Evolutionary conservation across 2,329 filamentous ascomycete species (phyloP).

Genomic region (Botryosphaeria agaves): DNA sequence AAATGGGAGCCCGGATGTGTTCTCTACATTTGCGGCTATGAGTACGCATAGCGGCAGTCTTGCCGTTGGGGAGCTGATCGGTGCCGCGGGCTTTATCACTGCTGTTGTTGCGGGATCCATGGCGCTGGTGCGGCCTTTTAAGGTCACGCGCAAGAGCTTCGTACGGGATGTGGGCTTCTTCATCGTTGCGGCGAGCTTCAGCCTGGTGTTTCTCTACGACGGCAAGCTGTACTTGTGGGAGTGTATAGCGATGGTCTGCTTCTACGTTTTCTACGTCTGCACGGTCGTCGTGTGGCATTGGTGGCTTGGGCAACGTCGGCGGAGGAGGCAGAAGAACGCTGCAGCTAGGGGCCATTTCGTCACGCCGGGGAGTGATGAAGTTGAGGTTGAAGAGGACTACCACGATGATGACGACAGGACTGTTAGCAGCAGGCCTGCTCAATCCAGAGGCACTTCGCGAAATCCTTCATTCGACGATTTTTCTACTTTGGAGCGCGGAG

Average conservation of each 20-base stretch:
- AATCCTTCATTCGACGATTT: slow-evolving; percentile 45
- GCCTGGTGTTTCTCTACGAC: slow-evolving; percentile 73
- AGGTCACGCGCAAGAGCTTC: slow-evolving; percentile 77
- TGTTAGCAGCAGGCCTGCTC: slow-evolving; percentile 17
- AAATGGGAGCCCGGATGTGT: slow-evolving; percentile 95
- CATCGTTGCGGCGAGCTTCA: slow-evolving; percentile 69
- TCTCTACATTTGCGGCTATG: slow-evolving; percentile 98
- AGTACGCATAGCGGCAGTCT: slow-evolving; percentile 91
- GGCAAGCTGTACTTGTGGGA: slow-evolving; percentile 78
- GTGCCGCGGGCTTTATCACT: slow-evolving; percentile 89
- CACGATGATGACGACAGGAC: slow-evolving; percentile 36
- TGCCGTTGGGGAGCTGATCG: slow-evolving; percentile 87
- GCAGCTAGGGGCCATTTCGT: slow-evolving; percentile 61
- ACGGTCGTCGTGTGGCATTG: slow-evolving; percentile 90
- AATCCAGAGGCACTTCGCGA: slow-evolving; percentile 25
- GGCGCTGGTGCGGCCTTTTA: slow-evolving; percentile 91
- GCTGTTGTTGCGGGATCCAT: slow-evolving; percentile 93
- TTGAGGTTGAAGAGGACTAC: slow-evolving; percentile 35
- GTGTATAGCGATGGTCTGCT: slow-evolving; percentile 74
- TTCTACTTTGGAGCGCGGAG: slow-evolving; percentile 38
- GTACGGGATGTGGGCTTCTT: slow-evolving; percentile 88
- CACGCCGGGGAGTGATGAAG: slow-evolving; percentile 39
- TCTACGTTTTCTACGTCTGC: slow-evolving; percentile 78
- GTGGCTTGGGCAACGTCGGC: slow-evolving; percentile 49
- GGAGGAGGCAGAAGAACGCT: slow-evolving; percentile 45